phyloP scores from a whole-genome alignment of 257 asterid genomes.

The Nyctanthes arbortristis region DNA sequence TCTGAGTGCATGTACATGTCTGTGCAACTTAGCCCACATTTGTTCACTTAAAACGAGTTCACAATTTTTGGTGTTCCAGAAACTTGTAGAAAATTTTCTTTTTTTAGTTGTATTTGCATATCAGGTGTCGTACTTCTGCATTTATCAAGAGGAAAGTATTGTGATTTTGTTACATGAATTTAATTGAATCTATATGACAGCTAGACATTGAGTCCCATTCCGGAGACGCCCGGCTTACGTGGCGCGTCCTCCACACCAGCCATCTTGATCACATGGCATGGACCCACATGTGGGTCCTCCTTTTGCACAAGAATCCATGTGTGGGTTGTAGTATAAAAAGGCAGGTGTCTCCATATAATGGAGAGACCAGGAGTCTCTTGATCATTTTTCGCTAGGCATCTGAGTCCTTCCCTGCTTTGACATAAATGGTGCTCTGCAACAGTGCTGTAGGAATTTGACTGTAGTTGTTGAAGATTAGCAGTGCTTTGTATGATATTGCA shows the following conservation, averaged over 20 bases:
- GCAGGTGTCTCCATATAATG: too few relatives aligned
- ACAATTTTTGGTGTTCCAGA: not conserved
- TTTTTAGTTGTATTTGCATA: not conserved
- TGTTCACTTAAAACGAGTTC: not conserved
- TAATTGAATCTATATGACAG: not conserved
- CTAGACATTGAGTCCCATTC: too few relatives aligned
- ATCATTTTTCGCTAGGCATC: not conserved
- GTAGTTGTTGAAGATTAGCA: not conserved
- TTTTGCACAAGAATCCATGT: too few relatives aligned
- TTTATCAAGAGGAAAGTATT: not conserved
- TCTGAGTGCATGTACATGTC: too few relatives aligned
- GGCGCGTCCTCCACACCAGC: too few relatives aligned
- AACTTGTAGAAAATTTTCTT: not conserved
- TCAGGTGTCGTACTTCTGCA: not conserved
- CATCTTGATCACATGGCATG: too few relatives aligned
- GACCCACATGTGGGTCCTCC: too few relatives aligned
- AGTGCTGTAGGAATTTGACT: not conserved
- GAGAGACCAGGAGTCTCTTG: too few relatives aligned
- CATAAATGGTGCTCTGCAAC: not conserved
- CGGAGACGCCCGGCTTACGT: too few relatives aligned
- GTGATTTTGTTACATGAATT: not conserved
- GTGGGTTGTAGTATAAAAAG: too few relatives aligned
- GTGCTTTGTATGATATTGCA: not conserved
- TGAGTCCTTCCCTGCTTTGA: not conserved
- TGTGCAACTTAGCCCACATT: too few relatives aligned